Base-by-base conservation (phyloP, 257 asterid genomes). In the Parsonsia alboflavescens region DNA sequence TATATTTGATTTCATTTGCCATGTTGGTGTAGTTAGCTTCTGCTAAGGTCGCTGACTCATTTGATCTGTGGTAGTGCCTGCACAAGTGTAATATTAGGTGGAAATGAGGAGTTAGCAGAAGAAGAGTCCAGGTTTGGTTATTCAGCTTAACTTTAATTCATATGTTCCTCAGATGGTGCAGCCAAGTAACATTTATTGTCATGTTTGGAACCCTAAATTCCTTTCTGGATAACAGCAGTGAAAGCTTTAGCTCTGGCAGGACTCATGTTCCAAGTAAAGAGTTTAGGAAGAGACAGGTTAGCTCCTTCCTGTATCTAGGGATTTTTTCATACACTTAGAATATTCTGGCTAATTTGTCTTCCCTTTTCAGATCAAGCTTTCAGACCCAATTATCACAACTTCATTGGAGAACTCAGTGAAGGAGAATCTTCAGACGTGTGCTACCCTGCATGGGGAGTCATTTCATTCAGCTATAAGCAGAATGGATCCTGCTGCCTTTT, bases 201-300 rank as follows among this genome's bases (percentile, higher is more conserved):
- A 50, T 53, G 74, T 72, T 52, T 73, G 74, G 72, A 73, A 50
- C 70, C 75, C 49, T 64, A 72, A 75, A 80, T 71, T 76, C 44
- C 39, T 65, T 52, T 78, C 50, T 78, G 58, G 68, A 50, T 64
- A 74, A 82, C 87, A 87, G 90, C 74, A 86, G 97, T 58, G 96
- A 90, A 80, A 85, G 75, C 81, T 85, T 84, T 82, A 88, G 83
- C 74, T 79, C 96, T 66, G 82, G 90, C 86, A 85, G 79, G 86
- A 82, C 90, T 79, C 91, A 92, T 79, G 80, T 94, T 77, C 97
- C 93, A 76, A 87, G 90, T 85, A 90, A 87, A 85, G 97, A 94
- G 88, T 85, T 86, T 80, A 88, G 96, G 78, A 89, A 91, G 88
- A 87, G 98, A 86, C 98, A 90, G 97, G 99, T 95, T 84, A 73